Evolutionary conservation across 176 grass and related monocot species (phyloP).

Genomic region (Musa schizocarpa): DNA sequence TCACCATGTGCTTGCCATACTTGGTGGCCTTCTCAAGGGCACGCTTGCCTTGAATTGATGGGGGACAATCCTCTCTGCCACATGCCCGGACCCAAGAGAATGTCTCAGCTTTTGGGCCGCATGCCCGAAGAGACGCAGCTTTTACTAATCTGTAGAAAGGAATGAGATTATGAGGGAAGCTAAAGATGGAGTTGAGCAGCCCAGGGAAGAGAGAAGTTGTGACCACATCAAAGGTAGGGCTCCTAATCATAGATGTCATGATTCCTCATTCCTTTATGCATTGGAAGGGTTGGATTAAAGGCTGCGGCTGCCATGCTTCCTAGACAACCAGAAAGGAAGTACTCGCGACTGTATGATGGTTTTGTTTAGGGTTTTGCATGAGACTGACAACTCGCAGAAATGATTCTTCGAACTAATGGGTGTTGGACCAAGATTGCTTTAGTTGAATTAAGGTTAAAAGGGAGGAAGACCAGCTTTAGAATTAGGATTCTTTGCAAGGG

Average conservation of each 20-base stretch:
- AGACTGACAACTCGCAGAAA: background rate
- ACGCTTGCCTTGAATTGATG: no score
- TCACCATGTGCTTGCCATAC: no score
- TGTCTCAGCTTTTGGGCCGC: no score
- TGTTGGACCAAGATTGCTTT: slow-evolving; percentile 38
- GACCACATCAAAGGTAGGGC: background rate
- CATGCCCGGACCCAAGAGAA: no score
- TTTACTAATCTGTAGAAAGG: no score
- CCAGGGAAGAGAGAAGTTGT: no score
- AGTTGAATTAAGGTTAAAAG: slow-evolving; percentile 23
- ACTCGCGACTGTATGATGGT: slow-evolving; percentile 1
- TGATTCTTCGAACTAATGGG: slow-evolving; percentile 1
- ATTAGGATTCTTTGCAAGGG: background rate
- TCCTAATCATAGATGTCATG: slow-evolving; percentile 47
- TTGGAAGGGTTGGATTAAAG: slow-evolving; percentile 2
- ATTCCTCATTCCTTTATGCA: slow-evolving; percentile 29
- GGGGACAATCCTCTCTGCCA: no score
- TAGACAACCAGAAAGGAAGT: slow-evolving; percentile 8
- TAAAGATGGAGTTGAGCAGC: no score
- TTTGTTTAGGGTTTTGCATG: slow-evolving; percentile 14
- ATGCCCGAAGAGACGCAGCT: no score
- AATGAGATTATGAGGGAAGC: no score
- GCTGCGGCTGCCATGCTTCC: slow-evolving; percentile 19
- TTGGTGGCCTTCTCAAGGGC: no score
- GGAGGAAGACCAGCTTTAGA: background rate